Conservation (phyloP, 2,329 filamentous ascomycete species). For the Colletotrichum neosansevieriae region DNA sequence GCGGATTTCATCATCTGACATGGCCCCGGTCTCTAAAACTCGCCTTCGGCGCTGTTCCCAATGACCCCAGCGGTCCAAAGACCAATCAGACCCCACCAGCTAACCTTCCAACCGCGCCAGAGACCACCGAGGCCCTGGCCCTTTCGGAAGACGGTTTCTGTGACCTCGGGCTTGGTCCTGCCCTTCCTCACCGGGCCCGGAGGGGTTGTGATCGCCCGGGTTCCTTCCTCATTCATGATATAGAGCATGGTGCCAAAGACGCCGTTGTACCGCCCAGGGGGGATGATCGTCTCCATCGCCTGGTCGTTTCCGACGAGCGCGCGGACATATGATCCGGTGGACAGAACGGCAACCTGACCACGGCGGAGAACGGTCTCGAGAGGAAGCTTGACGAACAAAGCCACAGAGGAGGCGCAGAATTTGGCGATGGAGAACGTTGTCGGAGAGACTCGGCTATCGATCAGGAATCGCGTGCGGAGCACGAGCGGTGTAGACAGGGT, state of each 20-base stretch:
- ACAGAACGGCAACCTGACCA: slow-evolving; percentile 82
- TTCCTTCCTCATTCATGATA: slow-evolving; percentile 87
- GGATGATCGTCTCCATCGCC: slow-evolving; percentile 79
- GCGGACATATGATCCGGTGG: slow-evolving; percentile 62
- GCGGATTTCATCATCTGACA: background rate
- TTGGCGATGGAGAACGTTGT: slow-evolving; percentile 84
- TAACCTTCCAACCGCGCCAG: slow-evolving; percentile 82
- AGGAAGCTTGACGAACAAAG: slow-evolving; percentile 88
- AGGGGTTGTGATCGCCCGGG: slow-evolving; percentile 58
- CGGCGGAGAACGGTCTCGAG: slow-evolving; percentile 92
- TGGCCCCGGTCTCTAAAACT: slow-evolving; percentile 58
- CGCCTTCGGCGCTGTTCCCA: slow-evolving; percentile 70
- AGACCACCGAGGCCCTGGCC: slow-evolving; percentile 78
- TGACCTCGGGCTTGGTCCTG: slow-evolving; percentile 50
- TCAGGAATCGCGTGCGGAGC: slow-evolving; percentile 84
- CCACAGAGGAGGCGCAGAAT: slow-evolving; percentile 82
- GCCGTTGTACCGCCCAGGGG: slow-evolving; percentile 85
- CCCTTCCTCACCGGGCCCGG: slow-evolving; percentile 48
- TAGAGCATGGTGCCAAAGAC: slow-evolving; percentile 91
- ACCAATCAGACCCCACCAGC: slow-evolving; percentile 81
- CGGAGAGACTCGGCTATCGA: slow-evolving; percentile 86
- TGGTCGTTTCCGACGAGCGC: slow-evolving; percentile 58
- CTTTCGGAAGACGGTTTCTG: slow-evolving; percentile 62
- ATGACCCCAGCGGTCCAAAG: slow-evolving; percentile 78
- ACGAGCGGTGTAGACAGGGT: slow-evolving; percentile 86